Base-by-base conservation (phyloP, 768 basidiomycete genomes). In the Macrolepiota albuminosa region DNA sequence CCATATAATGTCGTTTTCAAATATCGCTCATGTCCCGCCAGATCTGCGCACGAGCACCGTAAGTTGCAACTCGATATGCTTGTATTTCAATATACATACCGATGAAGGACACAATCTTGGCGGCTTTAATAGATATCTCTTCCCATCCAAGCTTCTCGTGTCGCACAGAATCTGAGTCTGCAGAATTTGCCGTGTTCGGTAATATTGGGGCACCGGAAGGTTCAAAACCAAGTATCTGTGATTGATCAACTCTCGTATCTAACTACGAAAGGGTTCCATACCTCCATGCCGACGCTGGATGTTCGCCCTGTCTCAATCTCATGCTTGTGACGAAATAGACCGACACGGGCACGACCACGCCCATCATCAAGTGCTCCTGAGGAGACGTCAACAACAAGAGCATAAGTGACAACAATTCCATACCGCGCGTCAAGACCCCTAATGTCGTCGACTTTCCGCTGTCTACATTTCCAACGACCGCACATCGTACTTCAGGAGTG, bases 241-340 rank as follows among this genome's bases (percentile, higher is more conserved):
- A 16, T 9, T 31, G 26, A 61, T 47, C 33, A 61, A 36, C 14
- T 40, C 45, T 47, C n/a, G 6, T 8, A 45, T 54, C 36, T 10
- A 45, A 45, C 37, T 7, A 10, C 24, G 6, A 45, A 31, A 13
- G 26, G 11, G 26, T 6, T 16, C 11, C 11, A 59, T 62, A 94
- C 93, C 82, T 99, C 97, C 88, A 97, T 95, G 24, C 97, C 97
- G 46, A 98, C 93, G 61, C 91, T 93, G 26, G 91, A 94, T 0
- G 97, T 99, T 54, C 97, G 78, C 6, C 96, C 96, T 21, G 90
- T 94, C 75, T 98, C 97, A 56, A 98, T 79, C 73, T 99, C 97
- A 68, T 99, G 97, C 71, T 98, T 97, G 71, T 99, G 97, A 57
- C 96, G 81, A 73, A 98, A 98, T 8, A 99, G 76, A 4, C 88